Conservation (phyloP, 306 rosid genomes). For the Gleditsia sinensis region DNA sequence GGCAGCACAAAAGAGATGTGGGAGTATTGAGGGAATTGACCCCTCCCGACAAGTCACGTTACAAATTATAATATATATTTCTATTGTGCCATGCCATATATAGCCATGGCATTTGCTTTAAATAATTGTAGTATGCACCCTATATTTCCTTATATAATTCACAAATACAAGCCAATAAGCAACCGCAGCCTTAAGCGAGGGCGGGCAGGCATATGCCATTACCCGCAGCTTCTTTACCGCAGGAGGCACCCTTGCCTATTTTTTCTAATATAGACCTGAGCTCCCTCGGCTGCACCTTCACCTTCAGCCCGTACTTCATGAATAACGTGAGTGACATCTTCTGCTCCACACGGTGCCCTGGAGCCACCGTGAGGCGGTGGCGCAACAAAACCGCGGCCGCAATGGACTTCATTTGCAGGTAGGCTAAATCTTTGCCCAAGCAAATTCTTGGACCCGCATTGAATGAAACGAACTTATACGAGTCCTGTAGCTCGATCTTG, state of each 20-base stretch:
- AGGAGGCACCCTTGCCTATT: slow-evolving; percentile 6
- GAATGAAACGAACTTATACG: slow-evolving; percentile 72
- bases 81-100: neutral
- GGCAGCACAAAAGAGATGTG: neutral
- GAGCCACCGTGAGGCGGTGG: slow-evolving; percentile 59
- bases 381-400: slow-evolving; percentile 74
- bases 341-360: slow-evolving; percentile 82
- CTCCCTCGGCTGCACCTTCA: slow-evolving; percentile 65
- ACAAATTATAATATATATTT: no score
- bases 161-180: neutral
- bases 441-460: slow-evolving; percentile 92
- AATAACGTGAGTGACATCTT: slow-evolving; percentile 92
- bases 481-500: slow-evolving; percentile 51
- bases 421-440: slow-evolving; percentile 86
- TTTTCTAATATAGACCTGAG: slow-evolving; percentile 54
- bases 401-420: slow-evolving; percentile 89
- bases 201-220: slow-evolving; percentile 15
- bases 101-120: neutral
- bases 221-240: neutral
- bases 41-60: neutral
- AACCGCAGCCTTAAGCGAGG: slow-evolving; percentile 17
- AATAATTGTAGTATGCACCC: neutral
- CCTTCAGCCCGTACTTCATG: slow-evolving; percentile 87
- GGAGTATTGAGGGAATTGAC: neutral
- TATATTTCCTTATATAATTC: slow-evolving; percentile 2